Conservation (phyloP, 306 rosid species). For the Fagus sylvatica region DNA sequence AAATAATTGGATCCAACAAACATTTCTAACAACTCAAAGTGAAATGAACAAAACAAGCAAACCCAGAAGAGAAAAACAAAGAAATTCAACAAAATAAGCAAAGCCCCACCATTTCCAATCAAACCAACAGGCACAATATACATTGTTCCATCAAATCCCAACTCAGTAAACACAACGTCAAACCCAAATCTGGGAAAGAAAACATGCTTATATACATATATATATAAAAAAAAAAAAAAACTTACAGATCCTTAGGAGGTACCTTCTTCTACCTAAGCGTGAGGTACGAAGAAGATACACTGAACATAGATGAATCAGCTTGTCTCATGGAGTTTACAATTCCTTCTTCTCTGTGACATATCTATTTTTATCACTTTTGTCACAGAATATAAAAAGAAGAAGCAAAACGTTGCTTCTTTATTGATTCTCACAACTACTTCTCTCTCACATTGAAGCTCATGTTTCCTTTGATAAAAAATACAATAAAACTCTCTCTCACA, state of each 20-base stretch:
- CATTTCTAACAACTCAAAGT: background rate
- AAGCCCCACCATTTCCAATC: conserved; percentile 19
- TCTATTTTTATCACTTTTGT: conserved; percentile 22
- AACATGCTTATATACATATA: background rate
- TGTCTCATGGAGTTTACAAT: conserved; percentile 27
- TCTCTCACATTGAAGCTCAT: background rate
- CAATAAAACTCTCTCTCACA: too few species aligned
- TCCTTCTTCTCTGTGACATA: conserved; percentile 13
- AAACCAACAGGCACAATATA: conserved; percentile 11
- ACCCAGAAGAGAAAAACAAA: conserved; percentile 20
- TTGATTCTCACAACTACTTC: conserved; percentile 10
- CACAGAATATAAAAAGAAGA: background rate
- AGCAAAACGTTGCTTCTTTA: conserved; percentile 19
- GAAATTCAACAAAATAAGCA: conserved; percentile 23
- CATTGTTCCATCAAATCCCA: conserved; percentile 22
- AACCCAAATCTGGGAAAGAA: background rate
- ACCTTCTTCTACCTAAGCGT: conserved; percentile 30
- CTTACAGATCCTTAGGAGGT: conserved; percentile 46
- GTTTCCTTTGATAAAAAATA: too few species aligned
- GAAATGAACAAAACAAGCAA: background rate
- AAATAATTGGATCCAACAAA: background rate
- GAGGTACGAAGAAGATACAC: conserved; percentile 27
- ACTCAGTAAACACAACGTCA: conserved; percentile 14
- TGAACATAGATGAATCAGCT: conserved; percentile 26
- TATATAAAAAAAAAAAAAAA: conserved; percentile 17